Evolutionary conservation across 2,329 filamentous ascomycete genomes (phyloP), one percentile per base, ranked within the genome.

Genomic region (Coleophoma cylindrospora): DNA sequence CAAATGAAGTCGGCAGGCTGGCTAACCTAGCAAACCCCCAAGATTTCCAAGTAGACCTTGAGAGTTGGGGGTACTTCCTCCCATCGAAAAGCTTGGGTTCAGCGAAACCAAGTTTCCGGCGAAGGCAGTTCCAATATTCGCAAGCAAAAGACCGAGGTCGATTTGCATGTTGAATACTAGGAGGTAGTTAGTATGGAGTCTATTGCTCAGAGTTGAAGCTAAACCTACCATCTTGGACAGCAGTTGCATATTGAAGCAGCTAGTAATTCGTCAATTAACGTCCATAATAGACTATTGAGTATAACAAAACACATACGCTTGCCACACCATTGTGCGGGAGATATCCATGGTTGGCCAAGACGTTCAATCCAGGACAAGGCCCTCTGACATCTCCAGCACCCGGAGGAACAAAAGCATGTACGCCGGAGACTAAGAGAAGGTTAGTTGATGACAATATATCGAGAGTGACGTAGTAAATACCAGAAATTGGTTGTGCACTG

Each of bases 1-100:
- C n/a, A 45, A 9, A 27, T 8, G 13, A 13, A 10, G 38, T 11
- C 19, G 15, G 17, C 15, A 19, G 38, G n/a, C n/a, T 12, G 19
- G 4, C 17, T 3, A 12, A 41, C 38, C 38, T 19, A 41, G 15
- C 17, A 41, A 10, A 12, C 38, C 38, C 22, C 4, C 14, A 4
- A 41, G 38, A 21, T 41, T 41, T 21, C 15, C 38, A 19, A 41
- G 38, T 12, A 41, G 6, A 17, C 22, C 22, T 21, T 41, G 38
- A 19, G 38, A 15, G 12, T 17, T 21, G 4, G 14, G 12, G 19
- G n/a, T 15, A 11, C 12, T 21, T 12, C 34, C 22, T 7, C 68
- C 70, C 41, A 74, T 73, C 1, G 70, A 73, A 53, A 72, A 72
- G 9, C 70, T 65, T 4, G 70, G 70, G 40, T 68, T 58, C 2